Evolutionary conservation across 768 basidiomycete genomes (phyloP).

Genomic region (Tylopilus cervinicoccineus): DNA sequence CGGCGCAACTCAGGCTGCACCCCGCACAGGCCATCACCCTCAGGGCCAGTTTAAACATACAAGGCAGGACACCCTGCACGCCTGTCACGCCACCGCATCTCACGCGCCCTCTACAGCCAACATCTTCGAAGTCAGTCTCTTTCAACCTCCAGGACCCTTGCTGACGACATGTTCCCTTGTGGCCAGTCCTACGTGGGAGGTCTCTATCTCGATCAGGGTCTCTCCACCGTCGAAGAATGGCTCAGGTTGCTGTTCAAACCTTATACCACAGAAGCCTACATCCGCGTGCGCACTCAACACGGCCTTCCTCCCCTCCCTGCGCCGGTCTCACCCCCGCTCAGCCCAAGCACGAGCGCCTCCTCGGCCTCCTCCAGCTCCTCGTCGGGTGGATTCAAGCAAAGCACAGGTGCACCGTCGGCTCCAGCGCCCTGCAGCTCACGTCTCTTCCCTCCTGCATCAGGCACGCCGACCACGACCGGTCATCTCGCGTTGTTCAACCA

Average conservation of each 20-base stretch:
- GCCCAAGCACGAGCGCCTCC: slow-evolving; percentile 16
- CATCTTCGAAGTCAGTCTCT: slow-evolving; percentile 62
- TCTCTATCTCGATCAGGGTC: slow-evolving; percentile 65
- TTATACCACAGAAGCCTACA: slow-evolving; percentile 60
- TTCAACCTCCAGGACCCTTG: neutral
- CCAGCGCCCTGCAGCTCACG: slow-evolving; percentile 4
- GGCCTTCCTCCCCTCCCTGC: slow-evolving; percentile 49
- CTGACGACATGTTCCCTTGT: neutral
- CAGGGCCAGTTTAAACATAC: slow-evolving; percentile 63
- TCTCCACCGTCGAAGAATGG: slow-evolving; percentile 55
- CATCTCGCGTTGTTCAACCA: slow-evolving; percentile 83
- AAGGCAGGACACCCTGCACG: slow-evolving; percentile 45
- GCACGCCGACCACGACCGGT: slow-evolving; percentile 40
- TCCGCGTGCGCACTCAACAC: slow-evolving; percentile 59
- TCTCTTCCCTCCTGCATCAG: slow-evolving; percentile 17
- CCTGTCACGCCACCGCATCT: neutral
- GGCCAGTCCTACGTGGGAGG: slow-evolving; percentile 76
- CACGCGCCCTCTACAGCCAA: slow-evolving; percentile 47
- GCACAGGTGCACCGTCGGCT: slow-evolving; percentile 5
- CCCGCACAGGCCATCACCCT: slow-evolving; percentile 71
- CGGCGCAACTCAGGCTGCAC: slow-evolving; percentile 59
- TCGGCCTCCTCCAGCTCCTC: slow-evolving; percentile 9
- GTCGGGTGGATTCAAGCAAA: neutral
- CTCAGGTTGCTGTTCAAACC: slow-evolving; percentile 59
- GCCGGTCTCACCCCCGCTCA: slow-evolving; percentile 19